These are phyloP conservation scores for Fusarium sacchari DNA, from an alignment of 2,329 filamentous ascomycete genomes.

Conservation along the genomic window DNA sequence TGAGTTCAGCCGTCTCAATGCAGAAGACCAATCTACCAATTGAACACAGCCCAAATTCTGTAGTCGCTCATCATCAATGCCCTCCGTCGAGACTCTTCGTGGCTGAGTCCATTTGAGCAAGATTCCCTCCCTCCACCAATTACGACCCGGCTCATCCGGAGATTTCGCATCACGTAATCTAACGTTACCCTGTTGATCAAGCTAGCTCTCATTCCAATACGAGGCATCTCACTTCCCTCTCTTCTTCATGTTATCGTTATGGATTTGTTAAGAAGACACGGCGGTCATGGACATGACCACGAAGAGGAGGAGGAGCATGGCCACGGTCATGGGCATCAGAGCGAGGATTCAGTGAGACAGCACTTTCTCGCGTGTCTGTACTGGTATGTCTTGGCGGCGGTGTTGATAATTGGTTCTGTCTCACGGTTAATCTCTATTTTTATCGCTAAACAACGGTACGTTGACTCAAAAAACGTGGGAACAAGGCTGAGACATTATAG, in stretches of 20 bases:
- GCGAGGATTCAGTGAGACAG: conserved; percentile 40
- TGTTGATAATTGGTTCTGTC: conserved; percentile 24
- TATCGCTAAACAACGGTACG: conserved; percentile 41
- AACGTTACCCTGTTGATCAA: conserved; percentile 11
- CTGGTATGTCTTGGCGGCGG: conserved; percentile 37
- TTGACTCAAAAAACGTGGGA: not conserved
- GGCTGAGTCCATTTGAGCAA: conserved; percentile 40
- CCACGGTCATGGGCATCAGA: conserved; percentile 36
- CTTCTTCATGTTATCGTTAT: conserved; percentile 7
- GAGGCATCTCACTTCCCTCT: conserved; percentile 5
- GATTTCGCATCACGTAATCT: conserved; percentile 40
- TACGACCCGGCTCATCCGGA: conserved; percentile 15
- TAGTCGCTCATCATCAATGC: not conserved
- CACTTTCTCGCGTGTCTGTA: conserved; percentile 41
- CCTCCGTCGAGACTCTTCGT: not conserved
- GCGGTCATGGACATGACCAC: conserved; percentile 32
- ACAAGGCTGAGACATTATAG: conserved; percentile 4
- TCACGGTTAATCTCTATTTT: conserved; percentile 28
- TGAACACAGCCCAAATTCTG: not conserved
- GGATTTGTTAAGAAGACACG: conserved; percentile 36
- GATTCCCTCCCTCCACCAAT: conserved; percentile 34
- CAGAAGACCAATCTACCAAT: not conserved
- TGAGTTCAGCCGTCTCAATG: not conserved
- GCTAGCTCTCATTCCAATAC: conserved; percentile 11
- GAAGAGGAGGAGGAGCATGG: conserved; percentile 29